Base-by-base conservation (phyloP, 2,329 filamentous ascomycete species). In the Hymenoscyphus fructigenus region DNA sequence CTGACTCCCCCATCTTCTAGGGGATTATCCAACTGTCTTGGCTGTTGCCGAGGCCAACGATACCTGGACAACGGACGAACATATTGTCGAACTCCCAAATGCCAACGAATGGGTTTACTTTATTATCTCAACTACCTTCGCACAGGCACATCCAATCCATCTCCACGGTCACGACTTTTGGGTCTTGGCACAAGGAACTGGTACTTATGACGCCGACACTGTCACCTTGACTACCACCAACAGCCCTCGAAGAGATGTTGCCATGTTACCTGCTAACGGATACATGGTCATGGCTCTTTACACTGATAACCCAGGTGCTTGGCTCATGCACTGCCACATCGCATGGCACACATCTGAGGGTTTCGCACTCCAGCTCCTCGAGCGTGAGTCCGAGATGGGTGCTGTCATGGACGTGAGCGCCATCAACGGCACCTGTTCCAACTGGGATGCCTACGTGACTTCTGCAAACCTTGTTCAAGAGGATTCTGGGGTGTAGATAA, bases 351-450 rank as follows among this genome's bases (percentile, higher is more conserved):
- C 56, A 23, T 56, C 44, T 29, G 36, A 64, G 26, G 62, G 57
- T 20, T 59, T 64, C 23, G 62, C 55, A 5, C 36, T 64, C 28
- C 62, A 64, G 32, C 20, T 64, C 10, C 34, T 64, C 7, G 62
- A 64, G 36, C 38, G 61, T 20, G 20, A 34, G 15, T 28, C 29
- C 12, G 62, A 64, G 23, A 62, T 62, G 17, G 36, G 28, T 4
- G 44, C 26, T 29, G 41, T 69, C 14, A 71, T 66, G 26, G 67
- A 72, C 60, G 65, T 66, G 23, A 63, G 65, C 36, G 56, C 66
- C 44, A 64, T 77, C 14, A 72, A 76, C 62, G 70, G 66, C 17
- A 71, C 68, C 26, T 74, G 72, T 41, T 61, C 66, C 14, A 67
- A 67, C 38, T 73, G 70, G 70, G 50, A 71, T 12, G 60, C 63